Evolutionary conservation across 371 early-diverging fungal species (phyloP).

Genomic region (Apophysomyces variabilis): DNA sequence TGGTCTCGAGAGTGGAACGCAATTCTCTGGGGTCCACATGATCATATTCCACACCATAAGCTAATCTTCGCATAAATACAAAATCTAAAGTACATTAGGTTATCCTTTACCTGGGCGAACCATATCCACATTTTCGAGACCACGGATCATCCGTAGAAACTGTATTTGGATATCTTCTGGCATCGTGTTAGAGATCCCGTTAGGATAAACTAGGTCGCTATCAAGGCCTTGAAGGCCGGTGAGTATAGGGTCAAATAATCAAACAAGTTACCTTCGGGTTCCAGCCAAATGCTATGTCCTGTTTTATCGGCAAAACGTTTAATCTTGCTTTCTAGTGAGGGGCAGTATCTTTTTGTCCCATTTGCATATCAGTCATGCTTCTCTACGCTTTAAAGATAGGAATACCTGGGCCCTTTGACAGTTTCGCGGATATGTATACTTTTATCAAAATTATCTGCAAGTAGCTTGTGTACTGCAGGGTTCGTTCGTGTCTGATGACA

Average conservation of each 20-base stretch:
- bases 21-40: conserved; percentile 86
- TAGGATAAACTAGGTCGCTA: conserved; percentile 78
- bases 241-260: neutral
- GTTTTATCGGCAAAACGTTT: conserved; percentile 71
- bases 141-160: conserved; percentile 75
- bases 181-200: conserved; percentile 86
- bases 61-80: conserved; percentile 18
- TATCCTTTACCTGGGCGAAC: conserved; percentile 59
- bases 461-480: conserved; percentile 67
- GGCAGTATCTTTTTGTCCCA: conserved; percentile 64
- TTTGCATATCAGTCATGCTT: neutral
- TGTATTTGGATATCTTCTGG: conserved; percentile 78
- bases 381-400: neutral
- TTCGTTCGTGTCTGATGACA: conserved; percentile 86
- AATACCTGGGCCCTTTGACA: conserved; percentile 78
- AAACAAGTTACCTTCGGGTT: conserved; percentile 73
- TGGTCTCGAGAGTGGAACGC: conserved; percentile 77
- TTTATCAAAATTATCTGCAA: conserved; percentile 74
- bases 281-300: conserved; percentile 81
- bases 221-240: conserved; percentile 44
- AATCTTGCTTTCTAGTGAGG: conserved; percentile 85
- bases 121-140: conserved; percentile 81
- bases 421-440: conserved; percentile 86
- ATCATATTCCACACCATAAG: conserved; percentile 87
- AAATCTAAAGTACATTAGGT: neutral